A percentile compares a stretch with the other conserved stretches of the same genome.
These are phyloP conservation scores for Penicillium fuscoglaucum DNA, from an alignment of 2,329 filamentous ascomycete genomes.

Conservation along the genomic window DNA sequence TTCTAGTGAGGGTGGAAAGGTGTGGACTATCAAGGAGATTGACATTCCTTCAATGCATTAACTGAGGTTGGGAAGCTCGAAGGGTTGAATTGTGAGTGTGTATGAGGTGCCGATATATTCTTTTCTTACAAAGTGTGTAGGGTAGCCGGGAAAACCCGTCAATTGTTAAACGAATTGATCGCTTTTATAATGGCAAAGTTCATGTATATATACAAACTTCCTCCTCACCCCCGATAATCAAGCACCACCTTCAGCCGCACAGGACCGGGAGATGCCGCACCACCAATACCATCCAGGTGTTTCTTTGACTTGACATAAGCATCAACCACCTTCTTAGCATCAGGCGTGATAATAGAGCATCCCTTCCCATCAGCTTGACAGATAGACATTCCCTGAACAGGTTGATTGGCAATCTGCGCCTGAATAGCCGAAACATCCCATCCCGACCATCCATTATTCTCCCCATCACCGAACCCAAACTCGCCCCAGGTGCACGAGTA, in stretches of 20 bases:
- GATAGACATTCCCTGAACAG: constrained; percentile 40
- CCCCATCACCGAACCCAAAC: constrained; percentile 37
- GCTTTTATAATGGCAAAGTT: not conserved
- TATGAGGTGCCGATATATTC: no score
- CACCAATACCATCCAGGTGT: constrained; percentile 38
- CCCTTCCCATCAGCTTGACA: constrained; percentile 27
- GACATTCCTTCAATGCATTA: constrained; percentile 36
- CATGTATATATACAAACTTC: constrained; percentile 3
- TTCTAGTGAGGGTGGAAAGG: constrained; percentile 37
- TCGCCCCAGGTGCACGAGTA: constrained; percentile 43
- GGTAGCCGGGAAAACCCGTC: not conserved
- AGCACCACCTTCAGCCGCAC: constrained; percentile 31
- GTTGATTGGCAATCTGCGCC: constrained; percentile 30
- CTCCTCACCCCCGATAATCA: constrained; percentile 28
- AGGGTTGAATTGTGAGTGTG: no score
- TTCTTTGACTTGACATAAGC: constrained; percentile 31
- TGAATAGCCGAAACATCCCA: constrained; percentile 46
- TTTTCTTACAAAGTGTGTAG: no score
- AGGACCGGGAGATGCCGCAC: constrained; percentile 31
- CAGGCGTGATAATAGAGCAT: constrained; percentile 33
- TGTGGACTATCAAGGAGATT: constrained; percentile 42
- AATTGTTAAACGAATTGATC: not conserved
- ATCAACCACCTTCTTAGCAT: constrained; percentile 26
- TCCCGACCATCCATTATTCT: constrained; percentile 40
- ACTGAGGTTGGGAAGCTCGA: no score